These are phyloP conservation scores for Dactylonectria macrodidyma DNA, from an alignment of 2,329 filamentous ascomycete species.

Conservation along the genomic window DNA sequence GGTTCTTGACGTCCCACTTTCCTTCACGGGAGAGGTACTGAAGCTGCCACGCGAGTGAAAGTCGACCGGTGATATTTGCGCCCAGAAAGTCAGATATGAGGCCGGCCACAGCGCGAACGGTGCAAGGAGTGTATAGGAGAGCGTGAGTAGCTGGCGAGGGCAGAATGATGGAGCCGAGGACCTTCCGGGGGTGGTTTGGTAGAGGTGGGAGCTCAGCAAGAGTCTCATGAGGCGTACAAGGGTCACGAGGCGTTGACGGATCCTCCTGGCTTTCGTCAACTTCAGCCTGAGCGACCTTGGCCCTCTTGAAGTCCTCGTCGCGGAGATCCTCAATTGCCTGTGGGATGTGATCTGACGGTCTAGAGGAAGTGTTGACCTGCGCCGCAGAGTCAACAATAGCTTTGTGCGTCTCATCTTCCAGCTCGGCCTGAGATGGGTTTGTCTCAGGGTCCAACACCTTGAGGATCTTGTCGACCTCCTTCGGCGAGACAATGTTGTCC, in stretches of 20 bases:
- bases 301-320: constrained; percentile 46
- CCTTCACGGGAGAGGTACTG: constrained; percentile 89
- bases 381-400: constrained; percentile 63
- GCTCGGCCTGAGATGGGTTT: constrained; percentile 31
- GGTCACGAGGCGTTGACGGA: constrained; percentile 55
- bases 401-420: constrained; percentile 47
- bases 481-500: constrained; percentile 82
- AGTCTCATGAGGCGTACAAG: constrained; percentile 63
- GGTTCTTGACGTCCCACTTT: constrained; percentile 98
- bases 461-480: constrained; percentile 78
- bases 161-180: constrained; percentile 79
- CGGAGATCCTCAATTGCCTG: constrained; percentile 52
- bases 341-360: constrained; percentile 51
- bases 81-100: constrained; percentile 87
- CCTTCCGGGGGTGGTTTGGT: constrained; percentile 62
- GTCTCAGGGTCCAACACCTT: constrained; percentile 52
- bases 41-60: constrained; percentile 91
- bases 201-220: constrained; percentile 62
- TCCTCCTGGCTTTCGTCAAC: constrained; percentile 33
- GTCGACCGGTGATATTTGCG: constrained; percentile 80
- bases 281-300: constrained; percentile 39
- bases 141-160: constrained; percentile 86
- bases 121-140: constrained; percentile 84
- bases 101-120: constrained; percentile 82
- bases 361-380: constrained; percentile 58